phyloP scores from a whole-genome alignment of 139 green algal genomes.

The Coccomyxa sp. region DNA sequence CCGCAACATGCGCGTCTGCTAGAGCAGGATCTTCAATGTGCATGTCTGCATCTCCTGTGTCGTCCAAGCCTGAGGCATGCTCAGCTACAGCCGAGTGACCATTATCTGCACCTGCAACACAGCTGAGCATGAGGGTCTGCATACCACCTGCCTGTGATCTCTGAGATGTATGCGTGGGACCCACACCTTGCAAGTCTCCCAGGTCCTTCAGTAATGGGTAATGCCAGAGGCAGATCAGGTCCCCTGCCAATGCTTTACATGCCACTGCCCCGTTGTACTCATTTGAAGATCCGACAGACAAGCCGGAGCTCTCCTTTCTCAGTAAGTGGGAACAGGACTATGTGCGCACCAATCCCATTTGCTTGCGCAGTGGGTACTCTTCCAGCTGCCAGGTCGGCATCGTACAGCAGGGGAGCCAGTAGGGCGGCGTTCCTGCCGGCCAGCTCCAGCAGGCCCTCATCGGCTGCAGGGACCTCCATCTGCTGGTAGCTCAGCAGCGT shows the following conservation, averaged over 20 bases:
- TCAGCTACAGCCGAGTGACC: conserved; percentile 18
- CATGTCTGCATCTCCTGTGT: conserved; percentile 3
- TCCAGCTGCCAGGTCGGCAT: conserved; percentile 23
- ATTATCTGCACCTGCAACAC: conserved; percentile 9
- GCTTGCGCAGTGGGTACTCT: not conserved
- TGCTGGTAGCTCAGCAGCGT: conserved; percentile 47
- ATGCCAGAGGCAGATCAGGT: too few relatives aligned
- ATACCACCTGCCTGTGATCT: not conserved
- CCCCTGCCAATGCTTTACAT: not conserved
- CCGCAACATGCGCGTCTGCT: conserved; percentile 10
- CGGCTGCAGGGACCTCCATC: conserved; percentile 54
- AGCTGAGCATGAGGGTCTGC: conserved; percentile 7
- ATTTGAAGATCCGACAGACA: too few relatives aligned
- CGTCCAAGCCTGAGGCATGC: conserved; percentile 12
- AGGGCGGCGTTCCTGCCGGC: conserved; percentile 78
- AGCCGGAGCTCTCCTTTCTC: too few relatives aligned
- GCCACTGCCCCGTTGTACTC: not conserved
- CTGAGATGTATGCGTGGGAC: too few relatives aligned
- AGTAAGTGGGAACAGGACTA: too few relatives aligned
- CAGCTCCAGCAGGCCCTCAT: conserved; percentile 64
- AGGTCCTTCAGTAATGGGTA: too few relatives aligned
- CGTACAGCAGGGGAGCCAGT: conserved; percentile 44
- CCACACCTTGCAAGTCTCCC: too few relatives aligned
- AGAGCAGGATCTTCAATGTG: conserved; percentile 23
- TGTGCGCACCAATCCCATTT: too few relatives aligned